Evolutionary conservation across 163 green algal genomes (phyloP).

Genomic region (Coccomyxa subellipsoidea): DNA sequence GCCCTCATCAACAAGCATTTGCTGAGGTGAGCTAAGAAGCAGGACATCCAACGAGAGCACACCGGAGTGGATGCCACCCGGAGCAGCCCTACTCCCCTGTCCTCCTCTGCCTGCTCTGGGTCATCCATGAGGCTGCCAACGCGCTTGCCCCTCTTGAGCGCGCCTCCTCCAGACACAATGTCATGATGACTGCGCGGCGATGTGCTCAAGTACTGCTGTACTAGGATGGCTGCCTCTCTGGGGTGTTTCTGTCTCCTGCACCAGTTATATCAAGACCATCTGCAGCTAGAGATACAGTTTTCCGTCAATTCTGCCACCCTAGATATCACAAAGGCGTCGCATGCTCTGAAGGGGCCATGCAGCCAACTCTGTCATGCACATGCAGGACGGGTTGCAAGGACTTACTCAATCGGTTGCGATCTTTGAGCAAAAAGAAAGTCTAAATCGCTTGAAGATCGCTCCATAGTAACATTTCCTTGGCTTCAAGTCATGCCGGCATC

Average conservation of each 20-base stretch:
- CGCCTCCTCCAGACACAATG: not conserved
- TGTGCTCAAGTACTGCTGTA: slow-evolving; percentile 16
- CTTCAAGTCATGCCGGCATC: not conserved
- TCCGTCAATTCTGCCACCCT: too few relatives aligned
- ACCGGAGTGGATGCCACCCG: not conserved
- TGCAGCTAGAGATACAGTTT: too few relatives aligned
- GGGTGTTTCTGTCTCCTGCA: not conserved
- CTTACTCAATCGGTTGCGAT: not conserved
- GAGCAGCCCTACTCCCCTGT: not conserved
- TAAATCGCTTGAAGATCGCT: not conserved
- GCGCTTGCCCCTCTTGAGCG: not conserved
- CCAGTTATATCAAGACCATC: too few relatives aligned
- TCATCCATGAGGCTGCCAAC: not conserved
- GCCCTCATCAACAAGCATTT: too few relatives aligned
- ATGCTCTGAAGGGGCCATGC: too few relatives aligned
- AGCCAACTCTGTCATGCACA: too few relatives aligned
- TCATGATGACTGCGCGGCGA: not conserved
- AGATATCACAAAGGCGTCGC: too few relatives aligned
- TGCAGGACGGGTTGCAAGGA: too few relatives aligned
- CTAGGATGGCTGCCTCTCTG: slow-evolving; percentile 12
- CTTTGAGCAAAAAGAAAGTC: not conserved
- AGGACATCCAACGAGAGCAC: not conserved
- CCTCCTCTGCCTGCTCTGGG: not conserved
- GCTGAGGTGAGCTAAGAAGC: too few relatives aligned
- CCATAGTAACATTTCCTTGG: not conserved